Evolutionary conservation across 768 basidiomycete species (phyloP), one percentile per base, ranked within the genome.

Genomic region (Leccinum boreale): DNA sequence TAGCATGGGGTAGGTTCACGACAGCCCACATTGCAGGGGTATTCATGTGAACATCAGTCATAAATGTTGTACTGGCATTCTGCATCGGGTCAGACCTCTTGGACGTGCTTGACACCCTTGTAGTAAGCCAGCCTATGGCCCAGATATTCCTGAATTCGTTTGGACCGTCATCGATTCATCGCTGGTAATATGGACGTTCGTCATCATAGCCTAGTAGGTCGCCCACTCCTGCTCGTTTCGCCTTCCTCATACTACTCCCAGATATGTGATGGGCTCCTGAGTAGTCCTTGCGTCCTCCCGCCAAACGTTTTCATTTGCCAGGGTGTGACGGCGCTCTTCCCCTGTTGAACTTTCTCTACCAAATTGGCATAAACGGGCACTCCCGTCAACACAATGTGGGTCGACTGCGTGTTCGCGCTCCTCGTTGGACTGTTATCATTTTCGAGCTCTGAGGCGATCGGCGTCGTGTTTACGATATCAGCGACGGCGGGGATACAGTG

Each of bases 311-410:
- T 81, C 81, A 3, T 83, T 84, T 61, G 70, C 82, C 7, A 75
- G 85, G n/a, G 14, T 0, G 31, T 31, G 81, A 86, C 58, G 83
- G 81, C 9, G 82, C 80, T 1, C 78, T 86, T 0, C 85, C 85
- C 4, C 71, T 83, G 39, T 85, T 84, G 0, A 60, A 62, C 6
- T 74, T 70, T 54, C 73, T 85, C 24, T 84, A 84, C 64, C 73
- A 0, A 12, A 31, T 31, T 23, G 21, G 31, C 31, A 31, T 12
- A 62, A 59, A 84, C 80, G 3, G 70, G 74, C 39, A 82, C 29
- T 29, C 29, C 29, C 29, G 29, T 29, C 29, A 29, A 11, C 29
- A 29, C 10, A 0, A 83, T 86, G n/a, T 83, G 81, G 81, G 79
- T 83, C 52, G 66, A 74, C 4, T 76, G 74, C 8, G 48, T 63